Base-by-base conservation (phyloP, 768 basidiomycete species). In the Lyophyllum shimeji region DNA sequence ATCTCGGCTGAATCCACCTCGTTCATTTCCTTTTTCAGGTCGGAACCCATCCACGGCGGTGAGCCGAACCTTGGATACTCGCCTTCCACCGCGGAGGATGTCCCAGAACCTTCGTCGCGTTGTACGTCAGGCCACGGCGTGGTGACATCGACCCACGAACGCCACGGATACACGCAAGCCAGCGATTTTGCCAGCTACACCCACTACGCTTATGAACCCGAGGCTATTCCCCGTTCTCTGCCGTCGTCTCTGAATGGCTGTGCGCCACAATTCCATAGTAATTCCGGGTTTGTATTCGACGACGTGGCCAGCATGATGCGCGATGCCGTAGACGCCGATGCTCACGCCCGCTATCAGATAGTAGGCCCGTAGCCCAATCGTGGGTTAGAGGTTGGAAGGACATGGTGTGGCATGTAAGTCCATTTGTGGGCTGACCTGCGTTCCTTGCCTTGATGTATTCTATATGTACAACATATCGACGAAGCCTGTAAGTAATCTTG, bases 11-110 rank as follows among this genome's bases (percentile, higher is more conserved):
- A 8, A 13, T 20, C 12, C 7, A 24, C 18, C 24, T 52, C 8
- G 43, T 48, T 1, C 45, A 42, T 45, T 34, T n/a, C 49, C 23
- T 27, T 7, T 42, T 5, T 40, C 23, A 64, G 63, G 20, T 63
- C 62, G n/a, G 57, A 63, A 25, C 43, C 55, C 18, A 45, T 61
- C 34, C 57, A 61, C 12, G 57, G 25, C 20, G 20, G 46, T 45
- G 64, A 65, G 43, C 44, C 56, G 29, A 57, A 54, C 40, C 47
- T 60, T 17, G 54, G 54, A 46, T 65, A 63, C 49, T 66, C 65
- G 24, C 65, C 63, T 13, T 58, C 57, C 39, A 64, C 65, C 6
- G 64, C 65, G 31, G 63, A 66, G 43, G 65, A 63, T 6, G 54
- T 50, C 23, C 49, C 63, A 42, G 61, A 64, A 40, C 50, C 57